Conservation (phyloP, 2,329 filamentous ascomycete species). For the Diplocarpon rosae region DNA sequence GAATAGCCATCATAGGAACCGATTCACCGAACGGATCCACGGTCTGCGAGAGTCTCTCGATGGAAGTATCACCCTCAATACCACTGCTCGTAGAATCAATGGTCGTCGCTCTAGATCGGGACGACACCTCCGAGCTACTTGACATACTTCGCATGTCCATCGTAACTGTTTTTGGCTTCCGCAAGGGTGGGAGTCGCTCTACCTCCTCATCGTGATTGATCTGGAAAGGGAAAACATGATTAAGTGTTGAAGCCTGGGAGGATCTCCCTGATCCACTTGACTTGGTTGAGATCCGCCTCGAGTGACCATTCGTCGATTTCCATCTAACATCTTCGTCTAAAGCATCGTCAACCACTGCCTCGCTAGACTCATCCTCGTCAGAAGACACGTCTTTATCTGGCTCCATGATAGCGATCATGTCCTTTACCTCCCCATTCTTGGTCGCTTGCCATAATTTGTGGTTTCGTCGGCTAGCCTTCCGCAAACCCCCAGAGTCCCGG, state of each 20-base stretch:
- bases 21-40: slow-evolving; percentile 67
- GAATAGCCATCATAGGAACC: slow-evolving; percentile 75
- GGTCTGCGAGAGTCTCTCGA: slow-evolving; percentile 65
- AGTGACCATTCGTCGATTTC: slow-evolving; percentile 18
- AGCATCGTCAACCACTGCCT: slow-evolving; percentile 34
- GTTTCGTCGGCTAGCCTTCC: slow-evolving; percentile 78
- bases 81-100: slow-evolving; percentile 62
- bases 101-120: slow-evolving; percentile 68
- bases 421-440: slow-evolving; percentile 63
- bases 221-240: slow-evolving; percentile 90
- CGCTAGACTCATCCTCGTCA: slow-evolving; percentile 21
- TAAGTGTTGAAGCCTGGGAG: slow-evolving; percentile 35
- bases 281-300: slow-evolving; percentile 16
- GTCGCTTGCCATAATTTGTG: slow-evolving; percentile 79
- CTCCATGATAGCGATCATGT: slow-evolving; percentile 70
- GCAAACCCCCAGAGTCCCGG: slow-evolving; percentile 68
- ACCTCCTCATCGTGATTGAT: slow-evolving; percentile 37
- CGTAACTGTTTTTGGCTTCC: slow-evolving; percentile 50
- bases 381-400: slow-evolving; percentile 36
- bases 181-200: slow-evolving; percentile 26
- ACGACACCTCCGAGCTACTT: slow-evolving; percentile 73
- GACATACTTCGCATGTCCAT: slow-evolving; percentile 87
- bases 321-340: slow-evolving; percentile 33
- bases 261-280: slow-evolving; percentile 15
- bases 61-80: slow-evolving; percentile 77